phyloP scores from a whole-genome alignment of 768 basidiomycete genomes.

The Leucogyrophana mollusca region DNA sequence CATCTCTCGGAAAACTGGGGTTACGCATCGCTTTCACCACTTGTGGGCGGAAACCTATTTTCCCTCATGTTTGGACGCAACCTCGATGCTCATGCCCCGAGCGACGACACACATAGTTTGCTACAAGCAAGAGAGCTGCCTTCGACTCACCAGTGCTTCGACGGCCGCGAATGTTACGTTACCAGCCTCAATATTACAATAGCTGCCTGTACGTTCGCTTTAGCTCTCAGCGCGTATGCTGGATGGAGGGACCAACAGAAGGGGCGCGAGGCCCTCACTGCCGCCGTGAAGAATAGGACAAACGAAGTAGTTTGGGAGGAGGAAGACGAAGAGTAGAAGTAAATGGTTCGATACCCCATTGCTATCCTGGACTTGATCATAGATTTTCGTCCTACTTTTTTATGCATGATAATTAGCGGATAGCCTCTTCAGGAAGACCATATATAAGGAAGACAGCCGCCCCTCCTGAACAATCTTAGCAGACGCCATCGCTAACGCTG shows the following conservation, averaged over 20 bases:
- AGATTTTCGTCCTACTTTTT: too few species aligned
- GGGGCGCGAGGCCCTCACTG: slow-evolving; percentile 32
- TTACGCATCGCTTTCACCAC: slow-evolving; percentile 67
- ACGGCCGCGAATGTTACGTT: slow-evolving; percentile 60
- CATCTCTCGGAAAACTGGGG: slow-evolving; percentile 90
- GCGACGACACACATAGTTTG: slow-evolving; percentile 1
- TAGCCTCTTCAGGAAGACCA: too few species aligned
- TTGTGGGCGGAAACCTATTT: slow-evolving; percentile 80
- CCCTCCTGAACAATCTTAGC: too few species aligned
- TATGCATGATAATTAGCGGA: too few species aligned
- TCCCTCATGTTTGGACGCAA: slow-evolving; percentile 82
- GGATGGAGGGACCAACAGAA: slow-evolving; percentile 33
- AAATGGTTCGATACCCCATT: too few species aligned
- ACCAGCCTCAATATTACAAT: slow-evolving; percentile 51
- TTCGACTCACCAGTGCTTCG: slow-evolving; percentile 46
- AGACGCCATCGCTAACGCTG: too few species aligned
- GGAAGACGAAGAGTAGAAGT: slow-evolving; percentile 6
- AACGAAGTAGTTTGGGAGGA: slow-evolving; percentile 21
- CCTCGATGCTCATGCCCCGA: slow-evolving; percentile 65
- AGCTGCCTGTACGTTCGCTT: slow-evolving; percentile 32
- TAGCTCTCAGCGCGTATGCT: slow-evolving; percentile 36
- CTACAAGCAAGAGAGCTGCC: slow-evolving; percentile 16
- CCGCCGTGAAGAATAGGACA: slow-evolving; percentile 29
- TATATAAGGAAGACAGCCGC: too few species aligned
- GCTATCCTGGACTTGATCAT: too few species aligned